Conservation (phyloP, 495 filamentous ascomycete genomes). For the Cercophora scortea region DNA sequence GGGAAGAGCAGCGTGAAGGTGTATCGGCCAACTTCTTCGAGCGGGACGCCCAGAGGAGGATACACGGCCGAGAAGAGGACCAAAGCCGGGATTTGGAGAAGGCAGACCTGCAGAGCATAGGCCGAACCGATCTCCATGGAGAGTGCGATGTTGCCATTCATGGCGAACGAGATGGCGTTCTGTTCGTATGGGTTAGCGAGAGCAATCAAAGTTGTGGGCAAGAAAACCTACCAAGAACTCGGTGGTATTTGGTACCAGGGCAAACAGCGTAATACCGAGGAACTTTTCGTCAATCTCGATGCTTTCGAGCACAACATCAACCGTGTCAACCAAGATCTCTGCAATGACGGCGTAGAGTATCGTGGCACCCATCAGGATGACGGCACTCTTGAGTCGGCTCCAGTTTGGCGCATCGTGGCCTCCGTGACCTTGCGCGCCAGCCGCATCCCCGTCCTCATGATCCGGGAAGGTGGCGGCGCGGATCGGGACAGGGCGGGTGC, state of each 20-base stretch:
- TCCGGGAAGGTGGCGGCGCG: constrained; percentile 35
- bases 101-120: constrained; percentile 93
- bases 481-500: constrained; percentile 23
- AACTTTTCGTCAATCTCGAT: constrained; percentile 97
- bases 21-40: constrained; percentile 55
- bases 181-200: constrained; percentile 35
- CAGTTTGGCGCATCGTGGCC: constrained; percentile 98
- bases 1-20: constrained; percentile 95
- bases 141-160: constrained; percentile 99
- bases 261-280: constrained; percentile 93
- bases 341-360: constrained; percentile 92
- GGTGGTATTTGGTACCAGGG: constrained; percentile 94
- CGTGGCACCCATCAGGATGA: constrained; percentile 86
- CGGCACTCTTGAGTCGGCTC: constrained; percentile 80
- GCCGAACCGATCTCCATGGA: constrained; percentile 99
- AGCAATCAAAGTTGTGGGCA: not conserved
- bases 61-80: constrained; percentile 77
- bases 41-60: constrained; percentile 28
- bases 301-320: constrained; percentile 85
- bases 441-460: constrained; percentile 27
- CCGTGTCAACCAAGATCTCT: constrained; percentile 92
- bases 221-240: constrained; percentile 75
- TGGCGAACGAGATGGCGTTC: constrained; percentile 99
- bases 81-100: constrained; percentile 91
- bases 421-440: constrained; percentile 43